Evolutionary conservation across 768 basidiomycete species (phyloP).

Genomic region (Boletus reticuloceps): DNA sequence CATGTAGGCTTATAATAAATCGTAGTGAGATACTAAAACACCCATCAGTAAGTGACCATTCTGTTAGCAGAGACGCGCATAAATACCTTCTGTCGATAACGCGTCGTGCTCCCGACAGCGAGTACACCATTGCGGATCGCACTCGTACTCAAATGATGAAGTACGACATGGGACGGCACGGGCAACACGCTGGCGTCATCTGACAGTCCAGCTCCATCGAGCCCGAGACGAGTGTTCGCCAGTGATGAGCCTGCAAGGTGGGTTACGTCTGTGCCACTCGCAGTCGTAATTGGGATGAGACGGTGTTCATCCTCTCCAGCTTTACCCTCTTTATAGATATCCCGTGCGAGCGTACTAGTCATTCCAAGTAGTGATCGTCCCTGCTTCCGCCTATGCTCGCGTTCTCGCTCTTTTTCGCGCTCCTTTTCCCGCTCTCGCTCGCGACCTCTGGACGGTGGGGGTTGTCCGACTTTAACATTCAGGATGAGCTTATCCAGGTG

Average conservation of each 20-base stretch:
- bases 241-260: conserved; percentile 26
- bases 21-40: conserved; percentile 73
- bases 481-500: conserved; percentile 94
- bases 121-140: conserved; percentile 92
- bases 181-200: conserved; percentile 92
- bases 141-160: conserved; percentile 93
- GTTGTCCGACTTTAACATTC: conserved; percentile 46
- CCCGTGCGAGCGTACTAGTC: conserved; percentile 33
- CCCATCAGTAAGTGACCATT: conserved; percentile 22
- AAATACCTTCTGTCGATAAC: conserved; percentile 86
- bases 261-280: conserved; percentile 39
- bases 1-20: conserved; percentile 77
- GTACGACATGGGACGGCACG: conserved; percentile 89
- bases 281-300: conserved; percentile 36
- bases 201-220: conserved; percentile 46
- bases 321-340: conserved; percentile 24
- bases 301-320: conserved; percentile 20
- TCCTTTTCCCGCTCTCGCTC: conserved; percentile 36
- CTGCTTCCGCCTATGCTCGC: conserved; percentile 30
- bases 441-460: conserved; percentile 32
- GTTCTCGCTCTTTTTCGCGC: conserved; percentile 34
- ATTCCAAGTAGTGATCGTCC: conserved; percentile 34
- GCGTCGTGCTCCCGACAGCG: conserved; percentile 87
- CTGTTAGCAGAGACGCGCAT: conserved; percentile 5
- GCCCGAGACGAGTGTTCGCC: conserved; percentile 30